Conservation (phyloP, 495 filamentous ascomycete genomes). For the Neurospora tetrasperma region DNA sequence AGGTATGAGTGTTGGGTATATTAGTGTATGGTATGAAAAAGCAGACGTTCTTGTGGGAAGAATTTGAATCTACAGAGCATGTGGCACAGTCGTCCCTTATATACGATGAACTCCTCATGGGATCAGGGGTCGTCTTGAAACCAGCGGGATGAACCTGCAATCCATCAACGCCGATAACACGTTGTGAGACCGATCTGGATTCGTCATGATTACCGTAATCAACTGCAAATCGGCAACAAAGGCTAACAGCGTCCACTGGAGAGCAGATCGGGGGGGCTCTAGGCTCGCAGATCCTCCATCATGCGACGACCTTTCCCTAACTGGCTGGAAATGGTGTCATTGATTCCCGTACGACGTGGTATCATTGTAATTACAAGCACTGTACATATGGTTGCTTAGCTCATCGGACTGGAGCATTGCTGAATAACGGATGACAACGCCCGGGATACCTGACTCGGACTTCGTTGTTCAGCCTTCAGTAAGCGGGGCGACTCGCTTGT, state of each 20-base stretch:
- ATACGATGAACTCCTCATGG: background rate
- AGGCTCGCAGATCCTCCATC: background rate
- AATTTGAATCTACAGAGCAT: background rate
- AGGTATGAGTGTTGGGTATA: constrained; percentile 8
- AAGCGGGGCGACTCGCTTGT: background rate
- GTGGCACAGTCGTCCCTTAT: background rate
- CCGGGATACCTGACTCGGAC: background rate
- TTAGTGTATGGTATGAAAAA: background rate
- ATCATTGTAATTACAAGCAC: background rate
- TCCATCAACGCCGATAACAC: background rate
- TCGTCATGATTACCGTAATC: constrained; percentile 1
- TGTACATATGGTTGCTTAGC: background rate
- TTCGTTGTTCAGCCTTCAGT: background rate
- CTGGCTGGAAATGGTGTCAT: background rate
- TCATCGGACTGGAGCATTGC: background rate
- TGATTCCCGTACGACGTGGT: background rate
- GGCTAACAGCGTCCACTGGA: background rate
- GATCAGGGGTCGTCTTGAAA: background rate
- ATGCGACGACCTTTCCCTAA: background rate
- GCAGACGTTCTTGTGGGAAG: background rate
- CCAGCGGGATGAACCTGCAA: background rate
- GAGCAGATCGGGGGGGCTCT: background rate
- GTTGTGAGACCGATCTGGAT: background rate
- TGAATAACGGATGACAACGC: constrained; percentile 4
- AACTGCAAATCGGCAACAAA: background rate